Evolutionary conservation across 1,284 basidiomycete species (phyloP), one percentile per base, ranked within the genome.

Genomic region (Hymenochaete sp.): DNA sequence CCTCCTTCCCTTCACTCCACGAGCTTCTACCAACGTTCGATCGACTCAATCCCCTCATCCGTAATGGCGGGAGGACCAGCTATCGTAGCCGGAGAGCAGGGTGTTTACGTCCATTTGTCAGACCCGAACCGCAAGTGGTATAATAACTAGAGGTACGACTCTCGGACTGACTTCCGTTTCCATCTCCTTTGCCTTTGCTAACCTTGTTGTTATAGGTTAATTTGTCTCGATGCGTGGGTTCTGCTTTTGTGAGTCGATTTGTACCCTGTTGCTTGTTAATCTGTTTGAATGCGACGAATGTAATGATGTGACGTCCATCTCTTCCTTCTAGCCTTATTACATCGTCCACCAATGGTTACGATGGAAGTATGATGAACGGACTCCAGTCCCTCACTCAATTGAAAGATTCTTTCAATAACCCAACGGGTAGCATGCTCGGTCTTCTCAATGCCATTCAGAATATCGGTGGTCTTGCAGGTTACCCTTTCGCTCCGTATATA

Each of bases 311-410:
- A 35, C 21, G 32, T n/a, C 32, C 21, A 35, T 16, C 5, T 35
- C 6, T 4, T 5, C 13, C 31, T 2, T 37, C 28, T 48, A 80
- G 79, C 40, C 73, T 85, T 48, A 82, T 84, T 58, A 83, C 82
- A 9, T 82, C 82, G 10, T 82, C 80, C 8, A 82, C 78, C 45
- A 83, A 81, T 59, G 82, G 82, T 46, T 87, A 79, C 59, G 83
- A 86, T 59, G 80, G 79, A 49, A 76, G 72, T 61, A 76, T 84
- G 73, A 81, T 84, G 81, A 85, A 84, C 60, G 79, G 79, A 57
- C 67, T 86, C 37, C 82, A 85, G 58, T 74, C 72, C 37, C 67
- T 84, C 51, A 47, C 55, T 19, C 74, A 78, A 51, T 86, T 82
- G 82, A 60, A 68, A 38, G 44, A 52, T 7, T 78, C 75, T 56